phyloP scores from a whole-genome alignment of 441 rosid species.

The Populus hybrid region DNA sequence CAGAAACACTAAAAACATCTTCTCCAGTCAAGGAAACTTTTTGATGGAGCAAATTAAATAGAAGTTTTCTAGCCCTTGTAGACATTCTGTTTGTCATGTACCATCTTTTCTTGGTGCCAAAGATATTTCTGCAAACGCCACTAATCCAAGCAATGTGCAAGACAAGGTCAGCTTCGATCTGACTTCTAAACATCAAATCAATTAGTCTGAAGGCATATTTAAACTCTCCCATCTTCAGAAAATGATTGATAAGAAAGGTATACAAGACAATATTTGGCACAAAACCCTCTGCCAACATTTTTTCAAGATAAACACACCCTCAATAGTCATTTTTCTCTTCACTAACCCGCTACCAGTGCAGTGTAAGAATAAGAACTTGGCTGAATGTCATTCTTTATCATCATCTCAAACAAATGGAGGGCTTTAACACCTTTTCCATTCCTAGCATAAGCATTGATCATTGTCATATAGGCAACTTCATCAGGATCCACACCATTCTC shows the following conservation, averaged over 20 bases:
- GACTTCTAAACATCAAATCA: slow-evolving; percentile 44
- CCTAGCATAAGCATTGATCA: too few relatives aligned
- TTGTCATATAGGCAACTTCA: too few relatives aligned
- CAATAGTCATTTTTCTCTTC: slow-evolving; percentile 31
- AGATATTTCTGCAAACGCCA: too few relatives aligned
- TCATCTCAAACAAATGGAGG: too few relatives aligned
- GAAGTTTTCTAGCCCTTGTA: slow-evolving; percentile 37
- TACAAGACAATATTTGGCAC: slow-evolving; percentile 50
- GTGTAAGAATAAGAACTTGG: slow-evolving; percentile 31
- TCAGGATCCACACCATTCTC: too few relatives aligned
- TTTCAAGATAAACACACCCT: slow-evolving; percentile 26
- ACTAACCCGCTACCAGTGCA: slow-evolving; percentile 34
- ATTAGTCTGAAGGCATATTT: slow-evolving; percentile 45
- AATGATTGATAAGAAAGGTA: slow-evolving; percentile 49
- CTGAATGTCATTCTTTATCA: slow-evolving; percentile 22
- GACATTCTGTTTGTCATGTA: slow-evolving; percentile 12
- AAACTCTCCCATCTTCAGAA: slow-evolving; percentile 48
- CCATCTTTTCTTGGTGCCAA: too few relatives aligned
- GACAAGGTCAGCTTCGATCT: slow-evolving; percentile 34
- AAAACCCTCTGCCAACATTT: slow-evolving; percentile 57
- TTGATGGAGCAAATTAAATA: slow-evolving; percentile 40
- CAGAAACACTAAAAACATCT: not conserved
- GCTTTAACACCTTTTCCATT: too few relatives aligned
- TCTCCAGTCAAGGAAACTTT: slow-evolving; percentile 20
- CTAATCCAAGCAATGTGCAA: too few relatives aligned